Evolutionary conservation across 495 filamentous ascomycete species (phyloP), one percentile per base, ranked within the genome.

Genomic region (Hyaloscypha finlandica): DNA sequence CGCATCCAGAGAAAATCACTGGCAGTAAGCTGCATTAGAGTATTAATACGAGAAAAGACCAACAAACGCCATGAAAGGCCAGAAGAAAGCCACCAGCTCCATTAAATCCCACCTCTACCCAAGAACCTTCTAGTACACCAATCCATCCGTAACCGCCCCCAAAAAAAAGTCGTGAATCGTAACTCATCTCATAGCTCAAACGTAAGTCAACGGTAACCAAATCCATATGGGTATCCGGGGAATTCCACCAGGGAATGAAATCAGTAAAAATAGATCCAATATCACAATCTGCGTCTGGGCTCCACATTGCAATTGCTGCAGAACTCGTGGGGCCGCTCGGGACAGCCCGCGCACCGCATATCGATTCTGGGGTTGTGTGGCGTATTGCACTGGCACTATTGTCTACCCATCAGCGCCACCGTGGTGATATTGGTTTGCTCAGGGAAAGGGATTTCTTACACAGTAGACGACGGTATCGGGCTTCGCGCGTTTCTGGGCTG

Each of bases 321-420:
- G 20, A 61, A 61, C 22, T 61, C 8, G 29, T 59, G 56, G 30
- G 42, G 42, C 16, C 11, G 19, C 48, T 42, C n/a, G 2, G 19
- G 14, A 61, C 59, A 61, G 20, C n/a, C 37, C 35, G 20, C 51
- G 37, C 59, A 61, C 20, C 29, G 16, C 2, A 30, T 3, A 25
- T 61, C 37, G 9, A 61, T 45, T 42, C 29, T 45, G 37, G 59
- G 31, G 37, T 61, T 61, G 59, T 61, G 59, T 51, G 29, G 59
- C 33, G 11, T 25, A 6, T 42, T 48, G 37, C 59, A 69, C 37
- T 65, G 63, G 51, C 67, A 69, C 67, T 69, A 60, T 22, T 14
- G 8, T 29, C 9, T 29, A 31, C 42, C 8, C 42, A 48, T 37
- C 42, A 48, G 42, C 11, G 42, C 42, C 9, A 16, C 42, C 8